Evolutionary conservation across 2,329 filamentous ascomycete species (phyloP).

Genomic region (Pseudogymnoascus sp.): DNA sequence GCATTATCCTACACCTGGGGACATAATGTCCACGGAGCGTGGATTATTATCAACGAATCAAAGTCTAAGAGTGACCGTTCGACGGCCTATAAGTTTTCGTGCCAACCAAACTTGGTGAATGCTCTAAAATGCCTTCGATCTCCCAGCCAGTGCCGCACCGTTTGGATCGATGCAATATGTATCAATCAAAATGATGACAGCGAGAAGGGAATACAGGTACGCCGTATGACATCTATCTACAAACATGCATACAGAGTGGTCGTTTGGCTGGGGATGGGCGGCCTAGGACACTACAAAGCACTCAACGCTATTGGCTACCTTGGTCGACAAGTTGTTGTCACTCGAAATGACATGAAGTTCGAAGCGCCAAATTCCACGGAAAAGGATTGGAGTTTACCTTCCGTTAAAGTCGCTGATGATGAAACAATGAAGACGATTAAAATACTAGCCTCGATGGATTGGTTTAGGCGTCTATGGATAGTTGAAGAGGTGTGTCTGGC

Average conservation of each 20-base stretch:
- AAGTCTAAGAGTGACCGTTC: background rate
- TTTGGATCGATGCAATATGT: conserved; percentile 21
- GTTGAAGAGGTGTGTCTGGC: background rate
- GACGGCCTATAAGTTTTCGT: conserved; percentile 9
- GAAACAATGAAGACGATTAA: background rate
- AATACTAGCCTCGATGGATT: background rate
- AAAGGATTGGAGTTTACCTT: background rate
- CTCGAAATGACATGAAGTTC: background rate
- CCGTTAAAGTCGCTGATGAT: background rate
- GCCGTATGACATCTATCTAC: conserved; percentile 21
- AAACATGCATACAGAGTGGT: conserved; percentile 18
- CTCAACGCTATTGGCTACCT: background rate
- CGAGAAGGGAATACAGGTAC: conserved; percentile 19
- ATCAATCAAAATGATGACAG: conserved; percentile 14
- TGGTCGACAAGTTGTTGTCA: background rate
- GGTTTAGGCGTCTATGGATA: background rate
- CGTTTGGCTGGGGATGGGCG: conserved; percentile 17
- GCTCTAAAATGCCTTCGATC: conserved; percentile 18
- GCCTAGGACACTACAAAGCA: background rate
- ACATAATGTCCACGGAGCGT: background rate
- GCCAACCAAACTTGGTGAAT: conserved; percentile 16
- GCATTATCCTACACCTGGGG: conserved; percentile 24
- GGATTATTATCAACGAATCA: background rate
- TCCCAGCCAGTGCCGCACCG: conserved; percentile 10
- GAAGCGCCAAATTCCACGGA: background rate